phyloP scores from a whole-genome alignment of 2,329 filamentous ascomycete species.

The Metarhizium anisopliae region DNA sequence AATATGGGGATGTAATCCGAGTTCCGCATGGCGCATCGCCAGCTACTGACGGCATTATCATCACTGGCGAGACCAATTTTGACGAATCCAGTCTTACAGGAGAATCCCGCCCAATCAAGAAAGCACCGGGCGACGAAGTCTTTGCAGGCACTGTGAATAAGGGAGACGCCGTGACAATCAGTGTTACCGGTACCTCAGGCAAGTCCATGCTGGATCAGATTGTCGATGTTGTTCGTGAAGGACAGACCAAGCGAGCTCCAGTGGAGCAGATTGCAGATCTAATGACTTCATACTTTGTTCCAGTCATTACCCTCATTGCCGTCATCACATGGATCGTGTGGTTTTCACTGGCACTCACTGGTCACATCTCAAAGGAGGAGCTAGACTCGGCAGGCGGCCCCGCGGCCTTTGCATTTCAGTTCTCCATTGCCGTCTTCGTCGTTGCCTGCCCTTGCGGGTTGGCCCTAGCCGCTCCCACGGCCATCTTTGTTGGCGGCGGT shows the following conservation, averaged over 20 bases:
- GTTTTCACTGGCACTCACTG: slow-evolving; percentile 54
- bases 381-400: slow-evolving; percentile 53
- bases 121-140: slow-evolving; percentile 52
- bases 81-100: slow-evolving; percentile 88
- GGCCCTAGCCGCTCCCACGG: slow-evolving; percentile 76
- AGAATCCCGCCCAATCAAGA: slow-evolving; percentile 60
- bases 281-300: slow-evolving; percentile 70
- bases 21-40: slow-evolving; percentile 75
- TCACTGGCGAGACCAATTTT: slow-evolving; percentile 57
- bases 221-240: slow-evolving; percentile 66
- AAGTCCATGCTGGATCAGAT: slow-evolving; percentile 74
- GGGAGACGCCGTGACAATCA: slow-evolving; percentile 50
- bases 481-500: slow-evolving; percentile 74
- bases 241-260: slow-evolving; percentile 65
- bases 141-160: slow-evolving; percentile 71
- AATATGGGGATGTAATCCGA: slow-evolving; percentile 64
- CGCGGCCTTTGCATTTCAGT: slow-evolving; percentile 67
- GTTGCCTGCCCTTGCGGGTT: slow-evolving; percentile 80
- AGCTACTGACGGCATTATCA: slow-evolving; percentile 68
- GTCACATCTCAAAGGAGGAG: slow-evolving; percentile 47
- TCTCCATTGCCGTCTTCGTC: slow-evolving; percentile 80
- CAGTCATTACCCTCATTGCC: slow-evolving; percentile 59
- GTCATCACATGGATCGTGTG: slow-evolving; percentile 64
- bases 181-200: slow-evolving; percentile 55
- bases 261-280: slow-evolving; percentile 67